These are phyloP conservation scores for Xylaria arbuscula DNA, from an alignment of 2,329 filamentous ascomycete genomes.

Conservation along the genomic window DNA sequence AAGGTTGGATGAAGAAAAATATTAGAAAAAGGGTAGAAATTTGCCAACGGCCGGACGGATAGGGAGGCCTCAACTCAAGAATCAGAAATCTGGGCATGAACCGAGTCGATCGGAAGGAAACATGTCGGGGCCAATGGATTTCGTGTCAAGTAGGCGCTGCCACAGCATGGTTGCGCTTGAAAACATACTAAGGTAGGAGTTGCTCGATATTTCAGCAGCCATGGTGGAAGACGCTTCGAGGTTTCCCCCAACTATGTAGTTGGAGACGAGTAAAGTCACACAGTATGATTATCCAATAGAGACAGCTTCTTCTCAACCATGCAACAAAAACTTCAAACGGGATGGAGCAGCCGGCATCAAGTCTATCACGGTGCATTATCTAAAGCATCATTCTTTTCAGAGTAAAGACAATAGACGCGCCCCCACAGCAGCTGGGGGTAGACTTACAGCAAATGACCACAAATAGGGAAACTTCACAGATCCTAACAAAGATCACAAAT, in stretches of 20 bases:
- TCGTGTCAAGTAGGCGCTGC: neutral
- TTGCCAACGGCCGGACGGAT: neutral
- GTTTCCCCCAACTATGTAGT: neutral
- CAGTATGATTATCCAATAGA: neutral
- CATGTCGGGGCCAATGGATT: neutral
- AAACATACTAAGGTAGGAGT: neutral
- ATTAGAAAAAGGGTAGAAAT: neutral
- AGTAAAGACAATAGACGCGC: neutral
- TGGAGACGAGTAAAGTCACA: neutral
- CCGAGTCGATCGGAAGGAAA: neutral
- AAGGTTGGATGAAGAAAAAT: neutral
- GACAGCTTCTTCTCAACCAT: neutral
- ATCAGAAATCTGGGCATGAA: neutral
- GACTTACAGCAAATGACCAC: neutral
- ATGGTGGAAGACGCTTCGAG: neutral
- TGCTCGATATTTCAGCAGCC: neutral
- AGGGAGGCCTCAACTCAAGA: neutral
- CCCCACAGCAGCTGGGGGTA: neutral
- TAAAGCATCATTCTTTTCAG: neutral
- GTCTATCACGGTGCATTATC: neutral
- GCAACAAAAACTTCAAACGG: neutral
- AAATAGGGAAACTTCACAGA: neutral
- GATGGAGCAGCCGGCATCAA: too few species aligned
- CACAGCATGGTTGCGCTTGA: neutral
- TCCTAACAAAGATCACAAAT: constrained; percentile 13